These are phyloP conservation scores for Andrographis paniculata DNA, from an alignment of 305 asterid genomes.

Conservation along the genomic window DNA sequence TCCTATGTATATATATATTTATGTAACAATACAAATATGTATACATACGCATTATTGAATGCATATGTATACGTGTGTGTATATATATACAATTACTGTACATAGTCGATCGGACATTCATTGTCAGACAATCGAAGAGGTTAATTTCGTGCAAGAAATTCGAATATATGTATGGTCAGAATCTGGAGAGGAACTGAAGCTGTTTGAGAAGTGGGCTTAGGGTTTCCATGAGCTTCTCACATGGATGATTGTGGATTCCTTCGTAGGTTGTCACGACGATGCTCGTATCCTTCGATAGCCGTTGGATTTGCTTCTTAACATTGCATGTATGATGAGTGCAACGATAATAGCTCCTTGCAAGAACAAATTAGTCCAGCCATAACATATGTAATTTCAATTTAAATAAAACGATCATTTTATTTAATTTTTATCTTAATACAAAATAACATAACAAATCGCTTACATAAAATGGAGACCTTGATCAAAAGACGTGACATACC, in stretches of 20 bases:
- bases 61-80: no score
- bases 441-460: no score
- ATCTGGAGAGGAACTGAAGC: constrained; percentile 79
- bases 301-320: constrained; percentile 82
- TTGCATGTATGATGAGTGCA: constrained; percentile 91
- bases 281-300: constrained; percentile 61
- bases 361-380: not conserved
- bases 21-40: no score
- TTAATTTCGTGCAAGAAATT: no score
- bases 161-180: constrained; percentile 27
- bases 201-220: constrained; percentile 77
- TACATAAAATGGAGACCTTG: no score
- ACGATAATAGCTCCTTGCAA: constrained; percentile 69
- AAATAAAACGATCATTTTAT: no score
- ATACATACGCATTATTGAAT: no score
- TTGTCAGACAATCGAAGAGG: no score
- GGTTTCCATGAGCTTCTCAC: constrained; percentile 84
- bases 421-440: no score
- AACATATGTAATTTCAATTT: not conserved
- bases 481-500: no score
- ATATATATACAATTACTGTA: not conserved
- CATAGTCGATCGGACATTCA: no score
- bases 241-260: constrained; percentile 86
- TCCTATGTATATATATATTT: no score
- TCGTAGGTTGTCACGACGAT: constrained; percentile 78